Conservation (phyloP, 2,329 filamentous ascomycete species). For the Ceratocystis colombiana region DNA sequence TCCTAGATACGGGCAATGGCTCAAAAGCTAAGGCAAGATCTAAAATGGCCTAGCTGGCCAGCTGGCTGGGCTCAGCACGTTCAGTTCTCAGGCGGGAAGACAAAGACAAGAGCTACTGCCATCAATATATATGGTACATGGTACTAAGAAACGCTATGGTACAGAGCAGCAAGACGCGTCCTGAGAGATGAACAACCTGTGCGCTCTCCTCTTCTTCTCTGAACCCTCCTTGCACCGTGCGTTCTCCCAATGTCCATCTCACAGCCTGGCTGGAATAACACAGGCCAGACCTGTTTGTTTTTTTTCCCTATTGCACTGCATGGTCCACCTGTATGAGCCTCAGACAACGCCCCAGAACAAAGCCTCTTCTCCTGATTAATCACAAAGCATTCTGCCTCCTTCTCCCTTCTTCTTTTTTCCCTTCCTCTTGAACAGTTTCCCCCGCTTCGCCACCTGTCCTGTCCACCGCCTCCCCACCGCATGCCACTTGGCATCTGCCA, state of each 20-base stretch:
- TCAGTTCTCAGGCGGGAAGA: neutral
- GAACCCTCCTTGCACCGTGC: neutral
- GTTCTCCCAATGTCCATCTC: neutral
- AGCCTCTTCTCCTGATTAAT: neutral
- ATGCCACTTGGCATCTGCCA: conserved; percentile 5
- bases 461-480: neutral
- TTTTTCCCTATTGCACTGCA: neutral
- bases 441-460: neutral
- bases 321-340: neutral
- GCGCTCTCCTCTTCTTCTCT: neutral
- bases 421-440: neutral
- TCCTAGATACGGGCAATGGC: neutral
- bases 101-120: neutral
- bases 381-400: neutral
- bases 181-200: neutral
- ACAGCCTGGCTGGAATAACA: neutral
- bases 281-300: neutral
- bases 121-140: neutral
- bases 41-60: neutral
- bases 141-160: neutral
- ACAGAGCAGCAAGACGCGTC: neutral
- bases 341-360: conserved; percentile 5
- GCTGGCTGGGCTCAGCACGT: neutral
- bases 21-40: neutral
- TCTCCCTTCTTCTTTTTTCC: neutral